Evolutionary conservation across 331 rosid genomes (phyloP).

Genomic region (Spiraea crenata): DNA sequence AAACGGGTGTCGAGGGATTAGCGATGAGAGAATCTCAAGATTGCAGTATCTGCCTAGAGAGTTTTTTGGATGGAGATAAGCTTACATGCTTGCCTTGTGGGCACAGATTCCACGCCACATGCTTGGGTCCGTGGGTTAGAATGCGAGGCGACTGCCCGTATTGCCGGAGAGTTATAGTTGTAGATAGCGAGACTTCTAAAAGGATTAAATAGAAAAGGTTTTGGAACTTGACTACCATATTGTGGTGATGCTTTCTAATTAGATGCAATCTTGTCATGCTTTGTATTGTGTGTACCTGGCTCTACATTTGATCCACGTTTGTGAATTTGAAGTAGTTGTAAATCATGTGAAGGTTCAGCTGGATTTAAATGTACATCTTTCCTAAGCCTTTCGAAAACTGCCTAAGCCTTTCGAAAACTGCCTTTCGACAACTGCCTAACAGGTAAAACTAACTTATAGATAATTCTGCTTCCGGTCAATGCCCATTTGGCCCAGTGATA

Average conservation of each 20-base stretch:
- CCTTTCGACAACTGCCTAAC: too few species aligned
- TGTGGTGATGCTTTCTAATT: background rate
- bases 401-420: background rate
- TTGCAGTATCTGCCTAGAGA: slow-evolving; percentile 86
- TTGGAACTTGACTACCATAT: slow-evolving; percentile 12
- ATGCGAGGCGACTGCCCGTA: slow-evolving; percentile 78
- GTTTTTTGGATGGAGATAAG: slow-evolving; percentile 56
- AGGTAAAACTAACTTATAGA: too few species aligned
- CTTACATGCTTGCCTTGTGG: slow-evolving; percentile 65
- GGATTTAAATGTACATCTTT: background rate
- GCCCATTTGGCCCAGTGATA: too few species aligned
- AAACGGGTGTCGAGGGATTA: slow-evolving; percentile 13
- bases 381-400: background rate
- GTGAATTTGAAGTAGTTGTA: background rate
- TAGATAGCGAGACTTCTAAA: slow-evolving; percentile 21
- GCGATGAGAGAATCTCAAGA: slow-evolving; percentile 42
- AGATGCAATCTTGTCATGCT: background rate
- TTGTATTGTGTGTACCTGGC: background rate
- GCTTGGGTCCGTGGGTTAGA: slow-evolving; percentile 81
- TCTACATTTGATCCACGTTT: background rate
- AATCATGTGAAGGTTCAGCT: background rate
- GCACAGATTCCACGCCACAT: slow-evolving; percentile 69
- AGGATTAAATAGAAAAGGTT: slow-evolving; percentile 10
- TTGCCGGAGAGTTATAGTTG: slow-evolving; percentile 60
- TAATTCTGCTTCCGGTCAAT: too few species aligned